Evolutionary conservation across 306 rosid genomes (phyloP).

Genomic region (Dryas octopetala): DNA sequence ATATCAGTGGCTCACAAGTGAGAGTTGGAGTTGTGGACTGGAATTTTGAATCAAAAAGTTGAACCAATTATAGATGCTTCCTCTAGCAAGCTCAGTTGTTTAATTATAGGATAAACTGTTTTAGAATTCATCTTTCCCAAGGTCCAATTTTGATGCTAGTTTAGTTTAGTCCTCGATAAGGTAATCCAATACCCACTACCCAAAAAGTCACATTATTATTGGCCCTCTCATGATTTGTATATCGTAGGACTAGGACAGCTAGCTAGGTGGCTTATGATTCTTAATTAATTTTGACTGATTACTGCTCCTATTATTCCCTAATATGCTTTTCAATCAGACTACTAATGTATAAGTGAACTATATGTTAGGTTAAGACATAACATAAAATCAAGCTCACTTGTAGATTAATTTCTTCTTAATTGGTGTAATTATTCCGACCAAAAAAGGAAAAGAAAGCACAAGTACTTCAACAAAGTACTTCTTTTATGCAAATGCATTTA

Average conservation of each 20-base stretch:
- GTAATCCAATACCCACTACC: conserved; percentile 36
- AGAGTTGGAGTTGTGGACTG: background rate
- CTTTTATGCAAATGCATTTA: background rate
- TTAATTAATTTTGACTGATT: background rate
- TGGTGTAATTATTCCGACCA: conserved; percentile 1
- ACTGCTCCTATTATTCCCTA: background rate
- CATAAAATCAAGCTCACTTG: no score
- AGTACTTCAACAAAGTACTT: conserved; percentile 2
- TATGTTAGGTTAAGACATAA: background rate
- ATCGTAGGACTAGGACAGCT: background rate
- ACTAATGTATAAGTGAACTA: background rate
- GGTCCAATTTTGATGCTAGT: conserved; percentile 22
- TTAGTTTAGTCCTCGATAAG: background rate
- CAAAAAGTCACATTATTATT: conserved; percentile 22
- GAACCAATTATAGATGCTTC: background rate
- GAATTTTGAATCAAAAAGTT: conserved; percentile 2
- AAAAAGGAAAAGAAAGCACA: conserved; percentile 10
- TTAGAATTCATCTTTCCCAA: conserved; percentile 8
- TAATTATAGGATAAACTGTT: background rate
- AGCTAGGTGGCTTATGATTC: background rate
- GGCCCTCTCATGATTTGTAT: background rate
- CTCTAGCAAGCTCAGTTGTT: no score
- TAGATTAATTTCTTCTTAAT: background rate
- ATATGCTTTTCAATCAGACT: background rate
- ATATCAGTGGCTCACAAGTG: background rate